These are phyloP conservation scores for Nakazawaea sp. DNA, from an alignment of 805 yeast species.

Conservation along the genomic window DNA sequence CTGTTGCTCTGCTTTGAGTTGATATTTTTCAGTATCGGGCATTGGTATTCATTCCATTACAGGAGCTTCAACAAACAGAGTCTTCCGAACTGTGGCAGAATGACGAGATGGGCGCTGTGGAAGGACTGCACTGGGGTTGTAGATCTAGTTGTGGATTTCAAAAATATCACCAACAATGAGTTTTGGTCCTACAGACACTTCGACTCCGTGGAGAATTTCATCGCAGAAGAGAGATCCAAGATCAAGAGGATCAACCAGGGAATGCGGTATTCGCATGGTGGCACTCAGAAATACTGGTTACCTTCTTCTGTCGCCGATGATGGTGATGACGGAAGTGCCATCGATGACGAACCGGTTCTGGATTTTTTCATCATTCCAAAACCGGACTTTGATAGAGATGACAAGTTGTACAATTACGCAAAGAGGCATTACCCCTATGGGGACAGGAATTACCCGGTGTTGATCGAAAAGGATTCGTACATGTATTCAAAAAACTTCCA, in stretches of 20 bases:
- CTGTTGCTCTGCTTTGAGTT: conserved; percentile 77
- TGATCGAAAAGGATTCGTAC: conserved; percentile 10
- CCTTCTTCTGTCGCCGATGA: conserved; percentile 10
- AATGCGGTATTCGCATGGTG: conserved; percentile 70
- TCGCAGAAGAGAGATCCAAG: conserved; percentile 57
- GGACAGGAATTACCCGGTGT: conserved; percentile 35
- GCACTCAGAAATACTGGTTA: conserved; percentile 81
- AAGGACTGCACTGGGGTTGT: conserved; percentile 69
- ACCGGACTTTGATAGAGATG: conserved; percentile 28
- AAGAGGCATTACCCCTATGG: conserved; percentile 28
- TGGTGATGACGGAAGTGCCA: not conserved
- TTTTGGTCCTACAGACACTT: conserved; percentile 75
- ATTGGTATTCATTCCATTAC: conserved; percentile 79
- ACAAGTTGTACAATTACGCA: conserved; percentile 25
- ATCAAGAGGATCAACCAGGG: conserved; percentile 78
- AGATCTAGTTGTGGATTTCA: conserved; percentile 79
- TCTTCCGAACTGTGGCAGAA: conserved; percentile 64
- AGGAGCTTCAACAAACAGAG: conserved; percentile 55
- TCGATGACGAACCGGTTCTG: not conserved
- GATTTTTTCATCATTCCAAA: conserved; percentile 4
- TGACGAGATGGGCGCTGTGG: conserved; percentile 55
- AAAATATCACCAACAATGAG: conserved; percentile 58
- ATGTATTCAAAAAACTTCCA: conserved; percentile 8
- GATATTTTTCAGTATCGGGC: conserved; percentile 82
- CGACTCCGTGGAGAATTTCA: conserved; percentile 68